Evolutionary conservation across 2,329 filamentous ascomycete genomes (phyloP), one percentile per base, ranked within the genome.

Genomic region (Ilyonectria destructans): DNA sequence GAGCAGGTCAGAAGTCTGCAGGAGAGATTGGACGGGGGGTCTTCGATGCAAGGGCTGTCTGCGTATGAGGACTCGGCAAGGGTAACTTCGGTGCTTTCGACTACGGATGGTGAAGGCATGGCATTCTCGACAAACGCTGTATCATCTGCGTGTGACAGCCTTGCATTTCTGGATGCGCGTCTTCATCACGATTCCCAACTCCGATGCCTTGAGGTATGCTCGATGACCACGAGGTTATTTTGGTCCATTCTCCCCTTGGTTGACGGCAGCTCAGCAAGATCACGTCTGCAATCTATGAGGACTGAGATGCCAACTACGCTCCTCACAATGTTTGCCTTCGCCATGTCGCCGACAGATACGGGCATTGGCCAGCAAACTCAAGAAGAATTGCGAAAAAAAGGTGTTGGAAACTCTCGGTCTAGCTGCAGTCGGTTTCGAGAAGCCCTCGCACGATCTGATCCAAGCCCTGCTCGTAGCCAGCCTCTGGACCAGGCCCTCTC

Each of bases 1-100:
- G 68, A 71, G 10, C 52, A 71, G 19, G 65, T 71, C 1, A 71
- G 37, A 54, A 49, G 37, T 7, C 51, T 71, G 1, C 69, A 69
- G 45, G 68, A 65, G 37, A 56, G 19, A 0, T 19, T 71, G 12
- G 59, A 65, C 3, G 63, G 58, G 0, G 26, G 45, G 12, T 54
- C 64, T 55, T 70, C 69, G 4, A 35, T 64, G 0, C 33, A 55
- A 37, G 56, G 58, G 4, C 3, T 61, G 9, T 63, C 68, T 12
- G 33, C 43, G 19, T 58, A 56, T 59, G 64, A 49, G 17, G 21
- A 57, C 9, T 70, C 64, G 0, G 65, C 68, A 0, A 70, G 68
- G 3, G 64, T 64, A 1, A 69, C 60, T 40, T 71, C 69, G 1
- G 57, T 71, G 9, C 55, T 69, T 43, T 69, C 65, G 2, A 29